Evolutionary conservation across 179 eudicot species (phyloP).

Genomic region (Silene coronaria): DNA sequence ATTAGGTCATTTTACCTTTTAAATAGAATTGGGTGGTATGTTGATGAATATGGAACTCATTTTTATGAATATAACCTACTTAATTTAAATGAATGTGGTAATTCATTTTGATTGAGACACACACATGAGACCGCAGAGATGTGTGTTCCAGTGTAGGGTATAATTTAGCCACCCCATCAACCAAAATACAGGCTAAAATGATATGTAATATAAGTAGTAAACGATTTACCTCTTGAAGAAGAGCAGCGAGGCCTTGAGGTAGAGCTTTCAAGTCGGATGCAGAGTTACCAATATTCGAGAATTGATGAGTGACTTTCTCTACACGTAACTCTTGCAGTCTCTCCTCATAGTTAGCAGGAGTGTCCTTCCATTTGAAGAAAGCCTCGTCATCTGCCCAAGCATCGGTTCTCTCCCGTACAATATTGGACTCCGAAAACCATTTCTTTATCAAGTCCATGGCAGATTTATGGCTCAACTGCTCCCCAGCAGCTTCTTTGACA

Average conservation of each 20-base stretch:
- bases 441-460: slow-evolving; percentile 59
- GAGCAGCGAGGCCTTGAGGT: slow-evolving; percentile 76
- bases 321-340: slow-evolving; percentile 61
- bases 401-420: slow-evolving; percentile 30
- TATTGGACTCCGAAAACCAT: slow-evolving; percentile 65
- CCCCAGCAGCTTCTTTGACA: slow-evolving; percentile 70
- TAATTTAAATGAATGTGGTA: too few species aligned
- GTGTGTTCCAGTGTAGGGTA: too few species aligned
- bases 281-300: slow-evolving; percentile 59
- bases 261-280: slow-evolving; percentile 61
- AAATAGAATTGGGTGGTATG: too few species aligned
- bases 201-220: not conserved
- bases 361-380: slow-evolving; percentile 68
- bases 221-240: slow-evolving; percentile 60
- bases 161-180: too few species aligned
- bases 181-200: not conserved
- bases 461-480: slow-evolving; percentile 49
- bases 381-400: slow-evolving; percentile 73
- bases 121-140: too few species aligned
- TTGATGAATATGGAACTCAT: too few species aligned
- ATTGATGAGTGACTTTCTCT: slow-evolving; percentile 56
- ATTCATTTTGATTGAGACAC: too few species aligned
- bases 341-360: slow-evolving; percentile 51
- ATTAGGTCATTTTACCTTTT: too few species aligned
- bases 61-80: too few species aligned